Base-by-base conservation (phyloP, 2,329 filamentous ascomycete species). In the Elsinoe perseae region DNA sequence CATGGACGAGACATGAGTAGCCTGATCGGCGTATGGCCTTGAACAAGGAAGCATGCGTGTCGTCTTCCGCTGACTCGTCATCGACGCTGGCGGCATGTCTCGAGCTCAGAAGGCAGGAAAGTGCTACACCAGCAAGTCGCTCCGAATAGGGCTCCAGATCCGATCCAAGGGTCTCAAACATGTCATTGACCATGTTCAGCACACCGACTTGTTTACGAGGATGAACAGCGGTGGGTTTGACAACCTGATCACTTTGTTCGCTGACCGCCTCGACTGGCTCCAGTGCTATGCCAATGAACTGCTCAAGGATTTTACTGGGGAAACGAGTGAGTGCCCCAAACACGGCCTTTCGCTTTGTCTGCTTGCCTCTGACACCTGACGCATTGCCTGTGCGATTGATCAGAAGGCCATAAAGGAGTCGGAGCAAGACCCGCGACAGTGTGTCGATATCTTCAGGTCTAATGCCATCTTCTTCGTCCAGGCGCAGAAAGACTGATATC, bases 351-450 rank as follows among this genome's bases (percentile, higher is more conserved):
- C 93, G 80, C 57, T 87, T 89, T 2, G 87, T 84, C 61, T 91
- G 84, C 65, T 95, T 83, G 1, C 89, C 89, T 64, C 89, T 84
- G 60, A 86, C 86, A 10, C 87, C 88, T 62, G 87, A 89, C 16
- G 83, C 81, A 25, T 81, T 80, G 16, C 88, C 87, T 64, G 87
- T 87, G 64, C 89, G 86, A 16, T 87, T 86, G 54, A 97, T 89
- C 44, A 92, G 84, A 62, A 89, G 85, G 38, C 93, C 93, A 68
- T 97, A 98, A 1, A 98, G 76, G 30, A 98, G 73, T 50, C 91
- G 82, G 30, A 98, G 79, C 23, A 98, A 77, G 4, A 98, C 82
- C 1, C 93, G 92, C 78, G 97, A 88, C 32, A 96, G 72, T 44
- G 83, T 80, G 2, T 74, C 65, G 7, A 86, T 82, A 66, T 98